Base-by-base conservation (phyloP, 768 basidiomycete genomes). In the Termitomyces sp. region DNA sequence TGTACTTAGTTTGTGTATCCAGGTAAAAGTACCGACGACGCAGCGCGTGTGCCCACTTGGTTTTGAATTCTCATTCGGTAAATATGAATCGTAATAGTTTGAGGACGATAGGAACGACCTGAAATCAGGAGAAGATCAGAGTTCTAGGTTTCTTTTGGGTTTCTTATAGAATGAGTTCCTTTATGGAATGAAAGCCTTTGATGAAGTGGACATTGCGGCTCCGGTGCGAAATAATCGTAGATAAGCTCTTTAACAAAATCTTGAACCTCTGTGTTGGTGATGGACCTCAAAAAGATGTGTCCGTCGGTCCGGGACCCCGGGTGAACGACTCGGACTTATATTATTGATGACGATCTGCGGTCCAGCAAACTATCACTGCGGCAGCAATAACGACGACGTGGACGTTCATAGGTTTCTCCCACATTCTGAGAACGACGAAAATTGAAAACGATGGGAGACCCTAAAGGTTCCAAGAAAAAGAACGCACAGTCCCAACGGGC, bases 401-500 rank as follows among this genome's bases (percentile, higher is more conserved):
- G 6, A 49, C n/a, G n/a, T n/a, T n/a, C n/a, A 18, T 36, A 27
- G 16, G 7, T 15, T 25, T 25, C 41, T 25, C 23, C 33, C 2
- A 15, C 13, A 25, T n/a, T 9, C 20, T 15, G 1, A 23, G 11
- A n/a, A 36, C 23, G 22, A n/a, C 46, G 15, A 11, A n/a, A n/a
- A 16, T 7, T 23, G 22, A 10, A 48, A 48, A 16, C 12, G 2
- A 59, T 60, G 61, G 20, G 41, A 22, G 50, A 60, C 4, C 3
- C 27, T 1, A 33, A 52, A 27, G 20, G 22, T 13, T 10, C n/a
- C 27, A 63, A 58, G 11, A 60, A 58, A 29, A 56, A 56, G 32
- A 52, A 52, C 39, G 54, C 43, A 18, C 49, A 47, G 16, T 39
- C 32, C 20, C 53, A 48, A 50, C 53, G 20, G 29, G 43, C 47